Evolutionary conservation across 441 rosid species (phyloP).

Genomic region (Jatropha podagrica): DNA sequence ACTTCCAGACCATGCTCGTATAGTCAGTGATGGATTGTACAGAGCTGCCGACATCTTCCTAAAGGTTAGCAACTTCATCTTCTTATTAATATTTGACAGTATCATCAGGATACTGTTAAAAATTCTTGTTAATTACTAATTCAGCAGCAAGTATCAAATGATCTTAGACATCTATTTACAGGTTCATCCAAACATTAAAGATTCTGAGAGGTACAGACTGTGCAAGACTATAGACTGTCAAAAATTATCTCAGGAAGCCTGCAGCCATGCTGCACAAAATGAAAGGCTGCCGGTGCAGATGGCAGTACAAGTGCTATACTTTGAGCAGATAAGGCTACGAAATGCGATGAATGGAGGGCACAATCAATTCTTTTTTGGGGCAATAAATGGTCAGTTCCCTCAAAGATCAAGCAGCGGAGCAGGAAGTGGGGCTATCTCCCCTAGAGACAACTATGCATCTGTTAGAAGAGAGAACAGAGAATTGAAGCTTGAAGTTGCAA

Average conservation of each 20-base stretch:
- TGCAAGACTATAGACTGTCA: conserved; percentile 93
- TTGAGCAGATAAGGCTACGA: conserved; percentile 87
- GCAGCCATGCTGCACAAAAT: conserved; percentile 94
- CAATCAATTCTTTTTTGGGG: conserved; percentile 72
- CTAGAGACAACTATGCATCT: conserved; percentile 90
- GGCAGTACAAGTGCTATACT: conserved; percentile 93
- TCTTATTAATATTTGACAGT: not conserved
- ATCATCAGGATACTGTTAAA: not conserved
- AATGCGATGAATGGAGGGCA: conserved; percentile 90
- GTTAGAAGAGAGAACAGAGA: conserved; percentile 96
- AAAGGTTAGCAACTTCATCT: conserved; percentile 42
- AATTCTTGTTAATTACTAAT: too few relatives aligned
- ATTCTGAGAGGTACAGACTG: conserved; percentile 78
- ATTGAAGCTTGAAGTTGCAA: conserved; percentile 90
- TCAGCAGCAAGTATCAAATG: too few relatives aligned
- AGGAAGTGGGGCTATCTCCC: conserved; percentile 95
- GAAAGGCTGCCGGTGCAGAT: conserved; percentile 92
- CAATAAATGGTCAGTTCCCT: conserved; percentile 69
- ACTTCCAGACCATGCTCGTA: conserved; percentile 92
- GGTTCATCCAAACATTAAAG: conserved; percentile 93
- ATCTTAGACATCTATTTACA: conserved; percentile 16
- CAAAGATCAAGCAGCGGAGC: conserved; percentile 85
- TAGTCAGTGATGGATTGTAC: conserved; percentile 80
- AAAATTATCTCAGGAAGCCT: conserved; percentile 92
- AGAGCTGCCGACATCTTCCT: conserved; percentile 90